These are phyloP conservation scores for Yamadazyma triangularis DNA, from an alignment of 1,139 yeast genomes.

Conservation along the genomic window DNA sequence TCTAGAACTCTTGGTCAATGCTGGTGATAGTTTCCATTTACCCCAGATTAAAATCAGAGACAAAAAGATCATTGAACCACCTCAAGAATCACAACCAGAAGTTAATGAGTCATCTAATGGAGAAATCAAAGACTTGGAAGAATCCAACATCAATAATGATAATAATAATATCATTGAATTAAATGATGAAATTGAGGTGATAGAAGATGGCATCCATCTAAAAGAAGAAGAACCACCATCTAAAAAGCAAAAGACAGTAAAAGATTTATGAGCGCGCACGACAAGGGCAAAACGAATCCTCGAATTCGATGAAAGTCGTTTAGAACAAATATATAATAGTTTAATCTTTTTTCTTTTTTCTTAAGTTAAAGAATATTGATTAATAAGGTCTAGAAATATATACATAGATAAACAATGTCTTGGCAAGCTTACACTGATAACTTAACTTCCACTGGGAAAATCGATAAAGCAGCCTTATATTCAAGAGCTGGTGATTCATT, in stretches of 20 bases:
- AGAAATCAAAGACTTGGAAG: constrained; percentile 6
- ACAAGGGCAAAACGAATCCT: background rate
- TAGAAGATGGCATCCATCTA: constrained; percentile 7
- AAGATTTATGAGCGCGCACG: background rate
- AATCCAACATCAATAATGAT: constrained; percentile 16
- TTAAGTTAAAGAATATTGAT: too few relatives aligned
- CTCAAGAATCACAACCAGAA: too few relatives aligned
- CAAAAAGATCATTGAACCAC: constrained; percentile 9
- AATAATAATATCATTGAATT: constrained; percentile 5
- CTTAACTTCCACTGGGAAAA: constrained; percentile 76
- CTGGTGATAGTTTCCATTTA: constrained; percentile 12
- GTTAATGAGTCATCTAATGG: constrained; percentile 2
- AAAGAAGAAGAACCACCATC: constrained; percentile 14
- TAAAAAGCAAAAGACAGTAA: constrained; percentile 18
- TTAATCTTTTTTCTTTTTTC: too few relatives aligned
- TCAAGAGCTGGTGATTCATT: constrained; percentile 92
- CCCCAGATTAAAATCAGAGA: constrained; percentile 24
- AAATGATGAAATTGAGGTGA: constrained; percentile 5
- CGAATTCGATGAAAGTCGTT: background rate
- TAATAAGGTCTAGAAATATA: background rate
- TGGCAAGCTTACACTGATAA: constrained; percentile 90
- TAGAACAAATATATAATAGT: too few relatives aligned
- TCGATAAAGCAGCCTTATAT: constrained; percentile 89
- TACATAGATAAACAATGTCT: constrained; percentile 20
- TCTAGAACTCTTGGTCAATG: constrained; percentile 59